Conservation (phyloP, 2,329 filamentous ascomycete species). For the Arachnopeziza araneosa region DNA sequence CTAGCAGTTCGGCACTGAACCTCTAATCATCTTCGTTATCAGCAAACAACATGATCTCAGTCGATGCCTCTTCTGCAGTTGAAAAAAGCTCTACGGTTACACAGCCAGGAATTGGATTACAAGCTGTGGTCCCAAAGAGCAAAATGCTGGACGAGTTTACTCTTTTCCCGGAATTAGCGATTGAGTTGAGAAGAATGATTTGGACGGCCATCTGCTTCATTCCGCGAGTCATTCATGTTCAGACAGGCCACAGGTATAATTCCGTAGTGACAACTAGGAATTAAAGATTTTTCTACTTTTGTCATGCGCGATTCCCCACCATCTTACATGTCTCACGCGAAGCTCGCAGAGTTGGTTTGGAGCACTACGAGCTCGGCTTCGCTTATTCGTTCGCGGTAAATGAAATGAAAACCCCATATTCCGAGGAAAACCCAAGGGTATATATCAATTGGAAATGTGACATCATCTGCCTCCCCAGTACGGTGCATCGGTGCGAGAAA, state of each 20-base stretch:
- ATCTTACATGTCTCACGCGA: background rate
- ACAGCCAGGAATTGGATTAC: no score
- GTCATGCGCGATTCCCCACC: background rate
- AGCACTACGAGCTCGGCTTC: background rate
- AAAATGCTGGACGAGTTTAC: background rate
- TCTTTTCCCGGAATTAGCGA: background rate
- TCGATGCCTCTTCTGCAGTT: no score
- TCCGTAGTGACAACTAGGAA: background rate
- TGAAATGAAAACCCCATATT: background rate
- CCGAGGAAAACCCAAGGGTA: background rate
- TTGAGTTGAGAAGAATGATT: background rate
- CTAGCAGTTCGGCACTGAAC: no score
- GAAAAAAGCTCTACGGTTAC: no score
- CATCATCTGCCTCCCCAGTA: background rate
- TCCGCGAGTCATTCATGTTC: background rate
- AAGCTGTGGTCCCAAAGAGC: no score
- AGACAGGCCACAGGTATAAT: background rate
- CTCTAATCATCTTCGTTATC: no score
- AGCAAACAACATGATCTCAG: no score
- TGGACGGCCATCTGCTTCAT: background rate
- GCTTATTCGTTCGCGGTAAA: background rate
- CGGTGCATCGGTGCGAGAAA: background rate
- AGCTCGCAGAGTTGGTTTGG: background rate
- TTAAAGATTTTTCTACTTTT: background rate
- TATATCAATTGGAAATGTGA: slow-evolving; percentile 1